Base-by-base conservation (phyloP, 495 filamentous ascomycete genomes). In the Aspergillus taichungensis region DNA sequence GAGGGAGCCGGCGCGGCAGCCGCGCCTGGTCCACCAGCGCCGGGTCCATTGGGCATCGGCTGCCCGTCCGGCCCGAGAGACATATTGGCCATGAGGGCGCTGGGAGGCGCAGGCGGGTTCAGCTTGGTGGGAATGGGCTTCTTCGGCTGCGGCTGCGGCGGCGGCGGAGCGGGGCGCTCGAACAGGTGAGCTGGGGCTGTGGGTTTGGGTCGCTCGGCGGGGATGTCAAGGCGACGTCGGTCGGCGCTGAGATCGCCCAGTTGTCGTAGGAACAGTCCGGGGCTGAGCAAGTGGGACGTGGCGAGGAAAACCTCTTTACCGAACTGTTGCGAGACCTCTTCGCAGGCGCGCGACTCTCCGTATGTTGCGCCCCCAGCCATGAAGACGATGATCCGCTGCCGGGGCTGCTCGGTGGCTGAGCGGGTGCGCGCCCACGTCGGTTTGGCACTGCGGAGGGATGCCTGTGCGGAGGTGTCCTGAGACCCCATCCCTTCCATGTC, bases 281-380 rank as follows among this genome's bases (percentile, higher is more conserved):
- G 89, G 5, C 78, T 87, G 14, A 94, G 68, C 85, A 97, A 94
- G 61, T 98, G 91, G 9, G 79, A 85, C 1, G 87, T 90, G n/a
- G 81, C 84, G 9, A 98, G 75, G 64, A 89, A 90, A n/a, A 95
- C 73, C 52, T 97, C 92, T 34, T 83, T 79, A 44, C 74, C 77
- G 47, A 73, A 77, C 38, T 75, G 54, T 46, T 83, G 74, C 7
- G 86, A 83, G 36, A 91, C 61, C 50, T 98, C 90, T 54, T 97
- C 96, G 66, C 92, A 97, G 13, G 83, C 74, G 41, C 94, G 80
- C 6, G 85, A 70, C 66, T 98, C 92, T 1, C 85, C 84, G 61
- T 90, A 92, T 3, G 90, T 98, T 6, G 94, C 94, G 34, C 92
- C 92, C 31, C 94, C 92, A 13, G 92, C 91, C 80, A 97, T 84